Conservation (phyloP, 495 filamentous ascomycete genomes). For the Podospora appendiculata region DNA sequence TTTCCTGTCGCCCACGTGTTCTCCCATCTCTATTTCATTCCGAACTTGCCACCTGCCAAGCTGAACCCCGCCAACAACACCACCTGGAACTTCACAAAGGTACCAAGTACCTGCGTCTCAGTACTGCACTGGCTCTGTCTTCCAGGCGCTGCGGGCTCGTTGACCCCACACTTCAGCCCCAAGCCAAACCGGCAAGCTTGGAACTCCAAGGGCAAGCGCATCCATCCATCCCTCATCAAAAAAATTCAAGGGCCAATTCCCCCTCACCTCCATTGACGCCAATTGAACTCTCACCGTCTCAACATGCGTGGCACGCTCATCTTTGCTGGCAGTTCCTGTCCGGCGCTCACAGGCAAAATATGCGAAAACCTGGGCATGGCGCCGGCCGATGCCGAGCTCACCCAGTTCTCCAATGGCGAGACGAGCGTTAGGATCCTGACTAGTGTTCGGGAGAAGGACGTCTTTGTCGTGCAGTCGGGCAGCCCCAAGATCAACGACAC, state of each 20-base stretch:
- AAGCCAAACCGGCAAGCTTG: no score
- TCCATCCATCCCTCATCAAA: neutral
- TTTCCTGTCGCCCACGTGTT: no score
- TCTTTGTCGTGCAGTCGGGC: conserved; percentile 97
- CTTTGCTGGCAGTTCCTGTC: conserved; percentile 50
- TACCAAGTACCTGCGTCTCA: no score
- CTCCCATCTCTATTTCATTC: no score
- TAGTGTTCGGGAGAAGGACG: conserved; percentile 94
- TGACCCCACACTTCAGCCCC: no score
- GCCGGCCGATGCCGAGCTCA: conserved; percentile 48
- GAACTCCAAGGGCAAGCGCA: no score
- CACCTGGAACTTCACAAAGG: no score
- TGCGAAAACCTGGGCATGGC: conserved; percentile 52
- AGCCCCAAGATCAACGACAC: conserved; percentile 96
- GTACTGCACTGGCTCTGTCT: no score
- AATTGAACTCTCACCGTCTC: neutral
- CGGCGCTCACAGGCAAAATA: conserved; percentile 48
- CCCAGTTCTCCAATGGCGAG: conserved; percentile 70
- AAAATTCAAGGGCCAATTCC: neutral
- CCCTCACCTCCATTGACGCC: neutral
- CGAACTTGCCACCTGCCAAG: no score
- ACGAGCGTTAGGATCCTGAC: conserved; percentile 90
- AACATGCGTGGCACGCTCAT: conserved; percentile 51
- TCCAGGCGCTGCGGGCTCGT: no score
- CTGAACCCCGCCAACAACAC: no score